Base-by-base conservation (phyloP, 306 rosid species). In the Mimosa bimucronata region DNA sequence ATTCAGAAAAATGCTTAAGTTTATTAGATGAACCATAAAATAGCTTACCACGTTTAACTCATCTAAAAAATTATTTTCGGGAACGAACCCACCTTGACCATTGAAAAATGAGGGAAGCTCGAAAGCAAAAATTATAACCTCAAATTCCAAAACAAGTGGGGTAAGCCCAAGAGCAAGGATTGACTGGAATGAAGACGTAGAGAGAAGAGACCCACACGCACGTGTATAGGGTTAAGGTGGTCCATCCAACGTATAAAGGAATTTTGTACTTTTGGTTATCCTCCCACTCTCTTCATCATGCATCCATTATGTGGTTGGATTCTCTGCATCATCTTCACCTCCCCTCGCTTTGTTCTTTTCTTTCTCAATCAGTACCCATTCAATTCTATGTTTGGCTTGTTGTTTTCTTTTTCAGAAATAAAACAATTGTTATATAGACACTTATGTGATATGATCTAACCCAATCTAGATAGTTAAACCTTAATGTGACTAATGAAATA, bases 201-300 rank as follows among this genome's bases (percentile, higher is more conserved):
- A 83, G 78, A 81, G 75, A 80, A 78, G 58, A 79, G 91, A 77
- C 91, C 97, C 93, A 88, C 76, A 87, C 93, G 85, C 97, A 90
- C 93, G 92, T 87, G 94, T 80, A 85, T 64, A 53, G 13, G 71
- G 37, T n/a, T 42, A 48, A 21, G 80, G 89, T 90, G 94, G 97
- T 87, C 93, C 97, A 83, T 84, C 78, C 71, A 73, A 64, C 82
- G 73, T 26, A 80, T 29, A 78, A 86, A 82, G 89, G 94, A 88
- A 81, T 84, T 91, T 89, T 87, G 89, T 86, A 79, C 55, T 85
- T 13, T 75, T 79, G 66, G 91, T 82, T 74, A 71, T 76, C 89
- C 86, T 88, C 93, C 30, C 73, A 89, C 82, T 86, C 88, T 82
- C 83, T 55, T 55, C 84, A 85, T 89, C 89, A 88, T 87, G 83